Conservation (phyloP, 163 green algal genomes). For the Volvox carteri region DNA sequence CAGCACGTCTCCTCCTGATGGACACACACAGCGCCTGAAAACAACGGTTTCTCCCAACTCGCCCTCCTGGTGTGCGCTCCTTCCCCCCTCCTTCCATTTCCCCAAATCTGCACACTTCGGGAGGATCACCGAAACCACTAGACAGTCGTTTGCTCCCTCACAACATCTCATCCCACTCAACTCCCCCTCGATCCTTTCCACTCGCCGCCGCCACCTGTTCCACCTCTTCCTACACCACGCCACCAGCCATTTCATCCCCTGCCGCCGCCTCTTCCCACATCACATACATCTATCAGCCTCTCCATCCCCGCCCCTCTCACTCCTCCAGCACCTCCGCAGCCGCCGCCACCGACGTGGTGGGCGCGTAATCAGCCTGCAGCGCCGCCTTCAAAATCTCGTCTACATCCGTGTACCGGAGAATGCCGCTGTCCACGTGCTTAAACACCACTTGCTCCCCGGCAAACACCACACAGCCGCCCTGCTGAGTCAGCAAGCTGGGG, state of each 20-base stretch:
- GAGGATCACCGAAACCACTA: too few species aligned
- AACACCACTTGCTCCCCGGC: slow-evolving; percentile 61
- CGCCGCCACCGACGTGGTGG: background rate
- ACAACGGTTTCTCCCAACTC: background rate
- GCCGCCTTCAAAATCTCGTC: slow-evolving; percentile 31
- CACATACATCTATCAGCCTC: background rate
- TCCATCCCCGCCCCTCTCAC: background rate
- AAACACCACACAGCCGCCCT: slow-evolving; percentile 86
- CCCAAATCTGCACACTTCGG: too few species aligned
- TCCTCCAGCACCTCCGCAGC: background rate
- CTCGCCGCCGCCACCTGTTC: too few species aligned
- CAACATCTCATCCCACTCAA: too few species aligned
- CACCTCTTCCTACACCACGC: too few species aligned
- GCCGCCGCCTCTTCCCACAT: too few species aligned
- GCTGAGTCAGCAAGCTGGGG: slow-evolving; percentile 83
- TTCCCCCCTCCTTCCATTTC: too few species aligned
- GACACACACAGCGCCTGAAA: background rate
- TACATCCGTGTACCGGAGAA: slow-evolving; percentile 73
- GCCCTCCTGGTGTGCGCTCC: too few species aligned
- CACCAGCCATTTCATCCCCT: too few species aligned
- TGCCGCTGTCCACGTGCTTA: slow-evolving; percentile 68
- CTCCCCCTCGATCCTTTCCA: too few species aligned
- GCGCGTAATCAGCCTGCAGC: slow-evolving; percentile 22
- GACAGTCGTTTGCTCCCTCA: too few species aligned
- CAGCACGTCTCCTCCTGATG: background rate